A percentile compares a stretch with the other conserved stretches of the same genome.
Conservation (phyloP, 2,329 filamentous ascomycete species). For the Hypocreales sp. region DNA sequence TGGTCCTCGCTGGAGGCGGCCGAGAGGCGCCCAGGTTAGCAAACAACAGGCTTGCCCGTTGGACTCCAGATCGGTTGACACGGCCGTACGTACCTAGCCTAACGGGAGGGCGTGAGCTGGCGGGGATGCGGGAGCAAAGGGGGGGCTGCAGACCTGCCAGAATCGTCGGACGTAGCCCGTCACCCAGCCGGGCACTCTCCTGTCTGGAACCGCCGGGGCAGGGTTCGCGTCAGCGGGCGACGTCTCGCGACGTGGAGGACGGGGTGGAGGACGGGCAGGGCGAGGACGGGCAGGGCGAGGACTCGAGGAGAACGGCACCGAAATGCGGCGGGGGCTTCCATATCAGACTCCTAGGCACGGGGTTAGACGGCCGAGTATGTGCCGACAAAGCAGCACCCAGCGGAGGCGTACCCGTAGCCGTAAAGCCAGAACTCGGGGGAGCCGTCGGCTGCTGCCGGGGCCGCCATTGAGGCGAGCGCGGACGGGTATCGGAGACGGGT, state of each 20-base stretch:
- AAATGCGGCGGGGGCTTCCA: constrained; percentile 97
- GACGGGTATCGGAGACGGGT: too few species aligned
- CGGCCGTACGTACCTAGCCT: constrained; percentile 2
- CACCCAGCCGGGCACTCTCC: constrained; percentile 76
- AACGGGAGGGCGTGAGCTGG: not conserved
- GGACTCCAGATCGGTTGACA: too few species aligned
- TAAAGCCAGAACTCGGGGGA: constrained; percentile 81
- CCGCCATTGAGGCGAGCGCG: too few species aligned
- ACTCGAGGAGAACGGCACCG: too few species aligned
- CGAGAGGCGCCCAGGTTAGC: not conserved
- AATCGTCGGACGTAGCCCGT: constrained; percentile 88
- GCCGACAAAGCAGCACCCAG: too few species aligned
- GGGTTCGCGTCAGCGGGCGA: too few species aligned
- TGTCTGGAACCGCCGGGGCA: constrained; percentile 37
- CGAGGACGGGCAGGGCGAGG: not conserved
- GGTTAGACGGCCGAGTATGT: too few species aligned
- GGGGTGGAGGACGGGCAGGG: too few species aligned
- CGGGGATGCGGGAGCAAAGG: constrained; percentile 2
- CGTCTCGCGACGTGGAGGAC: too few species aligned
- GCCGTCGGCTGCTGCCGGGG: constrained; percentile 4
- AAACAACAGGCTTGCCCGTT: too few species aligned
- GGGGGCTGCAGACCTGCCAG: constrained; percentile 65
- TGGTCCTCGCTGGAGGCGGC: constrained; percentile 62
- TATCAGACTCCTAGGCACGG: constrained; percentile 56
- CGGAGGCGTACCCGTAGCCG: constrained; percentile 68